Conservation (phyloP, 1,284 basidiomycete species). For the Boletus mariae region DNA sequence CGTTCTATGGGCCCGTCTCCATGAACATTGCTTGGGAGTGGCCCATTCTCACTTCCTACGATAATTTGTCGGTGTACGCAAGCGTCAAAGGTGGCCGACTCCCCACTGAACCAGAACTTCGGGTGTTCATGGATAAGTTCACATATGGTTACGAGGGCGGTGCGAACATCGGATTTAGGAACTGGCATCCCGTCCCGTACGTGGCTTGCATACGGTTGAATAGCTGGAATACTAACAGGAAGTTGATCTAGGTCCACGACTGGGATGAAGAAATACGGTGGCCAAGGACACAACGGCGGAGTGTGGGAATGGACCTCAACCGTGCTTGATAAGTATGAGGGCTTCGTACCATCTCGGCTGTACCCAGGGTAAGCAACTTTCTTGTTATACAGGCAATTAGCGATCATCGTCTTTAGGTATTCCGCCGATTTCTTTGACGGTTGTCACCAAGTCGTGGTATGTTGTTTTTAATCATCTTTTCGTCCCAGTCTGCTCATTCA, state of each 20-base stretch:
- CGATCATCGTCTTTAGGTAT: conserved; percentile 46
- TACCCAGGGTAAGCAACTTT: conserved; percentile 69
- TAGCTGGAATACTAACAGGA: conserved; percentile 5
- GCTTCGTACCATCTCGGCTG: conserved; percentile 69
- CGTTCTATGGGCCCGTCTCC: conserved; percentile 81
- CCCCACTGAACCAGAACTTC: conserved; percentile 87
- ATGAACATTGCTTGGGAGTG: conserved; percentile 78
- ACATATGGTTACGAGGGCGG: conserved; percentile 67
- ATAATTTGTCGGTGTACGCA: conserved; percentile 79
- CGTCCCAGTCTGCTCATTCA: conserved; percentile 1
- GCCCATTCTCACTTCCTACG: conserved; percentile 84
- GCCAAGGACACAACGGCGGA: conserved; percentile 83
- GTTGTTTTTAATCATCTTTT: conserved; percentile 25
- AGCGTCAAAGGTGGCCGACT: conserved; percentile 84
- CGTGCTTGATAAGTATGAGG: conserved; percentile 65
- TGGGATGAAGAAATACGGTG: conserved; percentile 44
- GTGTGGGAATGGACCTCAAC: conserved; percentile 99
- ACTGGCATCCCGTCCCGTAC: conserved; percentile 92
- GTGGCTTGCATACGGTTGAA: conserved; percentile 29
- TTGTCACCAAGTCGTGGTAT: conserved; percentile 80
- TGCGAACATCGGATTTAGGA: conserved; percentile 82
- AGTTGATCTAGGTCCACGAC: conserved; percentile 55
- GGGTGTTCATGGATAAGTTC: conserved; percentile 72
- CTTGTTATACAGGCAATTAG: not conserved
- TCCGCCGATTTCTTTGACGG: conserved; percentile 88